A percentile compares a stretch with the other conserved stretches of the same genome.
Conservation (phyloP, 371 early-diverging fungal genomes). For the Lichtheimia ornata region DNA sequence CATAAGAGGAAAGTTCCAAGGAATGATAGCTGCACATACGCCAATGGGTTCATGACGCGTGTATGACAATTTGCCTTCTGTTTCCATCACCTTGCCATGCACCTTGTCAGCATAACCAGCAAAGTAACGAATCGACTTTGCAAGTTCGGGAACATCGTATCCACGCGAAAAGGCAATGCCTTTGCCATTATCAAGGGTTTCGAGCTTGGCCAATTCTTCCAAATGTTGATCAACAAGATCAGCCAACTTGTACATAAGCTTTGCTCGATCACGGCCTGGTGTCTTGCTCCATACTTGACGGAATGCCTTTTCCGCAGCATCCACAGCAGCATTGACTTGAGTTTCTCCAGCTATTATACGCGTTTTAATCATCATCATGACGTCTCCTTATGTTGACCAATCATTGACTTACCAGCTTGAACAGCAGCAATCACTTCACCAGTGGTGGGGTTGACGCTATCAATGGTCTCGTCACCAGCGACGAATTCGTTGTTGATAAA, state of each 20-base stretch:
- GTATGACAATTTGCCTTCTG: slow-evolving; percentile 55
- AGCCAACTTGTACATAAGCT: slow-evolving; percentile 50
- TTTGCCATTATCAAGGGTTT: slow-evolving; percentile 53
- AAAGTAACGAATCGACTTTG: slow-evolving; percentile 68
- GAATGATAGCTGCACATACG: slow-evolving; percentile 78
- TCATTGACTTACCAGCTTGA: slow-evolving; percentile 34
- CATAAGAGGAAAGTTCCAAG: slow-evolving; percentile 86
- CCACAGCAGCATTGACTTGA: slow-evolving; percentile 50
- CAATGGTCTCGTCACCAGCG: slow-evolving; percentile 42
- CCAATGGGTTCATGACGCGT: slow-evolving; percentile 82
- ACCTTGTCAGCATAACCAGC: slow-evolving; percentile 86
- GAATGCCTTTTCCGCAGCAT: slow-evolving; percentile 52
- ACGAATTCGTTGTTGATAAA: slow-evolving; percentile 60
- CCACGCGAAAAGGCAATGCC: slow-evolving; percentile 42
- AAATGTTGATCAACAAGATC: slow-evolving; percentile 42
- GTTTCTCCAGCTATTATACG: slow-evolving; percentile 34
- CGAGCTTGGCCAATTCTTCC: slow-evolving; percentile 46
- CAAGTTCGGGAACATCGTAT: slow-evolving; percentile 58
- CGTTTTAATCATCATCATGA: neutral
- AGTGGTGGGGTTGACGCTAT: slow-evolving; percentile 50
- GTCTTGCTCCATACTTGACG: slow-evolving; percentile 42
- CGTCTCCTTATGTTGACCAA: too few species aligned
- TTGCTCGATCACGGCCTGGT: slow-evolving; percentile 32
- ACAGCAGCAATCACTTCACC: slow-evolving; percentile 43
- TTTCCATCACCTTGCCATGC: slow-evolving; percentile 54